Evolutionary conservation across 148 eudicot species (phyloP).

Genomic region (Cornus florida): DNA sequence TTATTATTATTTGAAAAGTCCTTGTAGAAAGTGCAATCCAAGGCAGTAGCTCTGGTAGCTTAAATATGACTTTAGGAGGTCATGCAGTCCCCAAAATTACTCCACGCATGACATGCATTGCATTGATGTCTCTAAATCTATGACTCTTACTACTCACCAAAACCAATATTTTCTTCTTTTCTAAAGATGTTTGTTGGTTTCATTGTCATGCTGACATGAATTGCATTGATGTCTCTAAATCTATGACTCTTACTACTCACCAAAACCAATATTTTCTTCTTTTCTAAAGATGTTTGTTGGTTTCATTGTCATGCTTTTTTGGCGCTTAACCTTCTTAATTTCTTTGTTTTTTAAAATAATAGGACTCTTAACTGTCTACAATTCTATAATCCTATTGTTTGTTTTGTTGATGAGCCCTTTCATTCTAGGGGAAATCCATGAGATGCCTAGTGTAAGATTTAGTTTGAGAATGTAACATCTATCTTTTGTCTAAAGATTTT

Average conservation of each 20-base stretch:
- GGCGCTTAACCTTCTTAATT: too few species aligned
- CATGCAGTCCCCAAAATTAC: background rate
- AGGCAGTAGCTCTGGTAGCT: background rate
- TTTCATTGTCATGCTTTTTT: too few species aligned
- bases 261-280: background rate
- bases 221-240: background rate
- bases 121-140: background rate
- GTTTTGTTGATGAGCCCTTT: background rate
- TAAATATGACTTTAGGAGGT: too few species aligned
- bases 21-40: conserved; percentile 4
- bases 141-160: too few species aligned
- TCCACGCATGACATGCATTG: background rate
- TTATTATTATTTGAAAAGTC: background rate
- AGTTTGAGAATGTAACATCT: background rate
- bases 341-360: background rate
- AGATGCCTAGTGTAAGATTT: background rate
- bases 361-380: background rate
- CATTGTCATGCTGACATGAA: background rate
- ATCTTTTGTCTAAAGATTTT: too few species aligned
- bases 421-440: background rate
- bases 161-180: background rate
- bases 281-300: background rate
- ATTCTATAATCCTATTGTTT: background rate
- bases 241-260: too few species aligned
- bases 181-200: too few species aligned